Percentiles rank a stretch among this genome's conserved stretches.
Evolutionary conservation across 257 asterid species (phyloP).

Genomic region (Catharanthus roseus): DNA sequence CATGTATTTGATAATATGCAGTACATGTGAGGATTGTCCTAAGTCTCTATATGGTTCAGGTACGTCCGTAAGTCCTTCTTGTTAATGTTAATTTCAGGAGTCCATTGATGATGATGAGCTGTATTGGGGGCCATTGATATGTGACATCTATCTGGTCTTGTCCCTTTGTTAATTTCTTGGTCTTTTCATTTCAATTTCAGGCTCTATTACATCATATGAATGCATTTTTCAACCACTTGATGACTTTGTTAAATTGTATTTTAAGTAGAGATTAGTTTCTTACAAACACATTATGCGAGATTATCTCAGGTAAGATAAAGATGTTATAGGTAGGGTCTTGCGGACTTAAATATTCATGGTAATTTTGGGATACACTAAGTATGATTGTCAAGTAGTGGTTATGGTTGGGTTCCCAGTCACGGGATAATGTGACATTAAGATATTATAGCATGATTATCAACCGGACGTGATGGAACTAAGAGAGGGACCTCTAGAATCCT

Average conservation of each 20-base stretch:
- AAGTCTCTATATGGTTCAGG: conserved; percentile 29
- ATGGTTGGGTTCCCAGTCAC: too few species aligned
- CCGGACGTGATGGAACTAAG: too few species aligned
- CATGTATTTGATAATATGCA: conserved; percentile 13
- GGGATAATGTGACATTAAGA: too few species aligned
- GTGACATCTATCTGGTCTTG: not conserved
- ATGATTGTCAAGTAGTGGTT: too few species aligned
- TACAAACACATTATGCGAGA: too few species aligned
- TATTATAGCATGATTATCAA: too few species aligned
- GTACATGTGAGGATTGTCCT: conserved; percentile 32
- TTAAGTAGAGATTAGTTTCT: not conserved
- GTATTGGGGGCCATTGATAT: conserved; percentile 23
- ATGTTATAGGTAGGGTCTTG: too few species aligned
- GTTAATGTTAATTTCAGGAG: conserved; percentile 1
- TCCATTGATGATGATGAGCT: conserved; percentile 35
- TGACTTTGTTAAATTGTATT: not conserved
- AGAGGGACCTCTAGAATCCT: too few species aligned
- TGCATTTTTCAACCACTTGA: not conserved
- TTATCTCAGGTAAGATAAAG: too few species aligned
- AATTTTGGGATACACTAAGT: too few species aligned
- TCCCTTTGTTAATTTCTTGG: not conserved
- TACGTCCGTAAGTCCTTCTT: conserved; percentile 51
- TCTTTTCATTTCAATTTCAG: not conserved
- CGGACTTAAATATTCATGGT: too few species aligned
- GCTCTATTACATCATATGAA: conserved; percentile 1